Evolutionary conservation across 176 grass and related monocot genomes (phyloP), one percentile per base, ranked within the genome.

Genomic region (Hyparrhenia diplandra): DNA sequence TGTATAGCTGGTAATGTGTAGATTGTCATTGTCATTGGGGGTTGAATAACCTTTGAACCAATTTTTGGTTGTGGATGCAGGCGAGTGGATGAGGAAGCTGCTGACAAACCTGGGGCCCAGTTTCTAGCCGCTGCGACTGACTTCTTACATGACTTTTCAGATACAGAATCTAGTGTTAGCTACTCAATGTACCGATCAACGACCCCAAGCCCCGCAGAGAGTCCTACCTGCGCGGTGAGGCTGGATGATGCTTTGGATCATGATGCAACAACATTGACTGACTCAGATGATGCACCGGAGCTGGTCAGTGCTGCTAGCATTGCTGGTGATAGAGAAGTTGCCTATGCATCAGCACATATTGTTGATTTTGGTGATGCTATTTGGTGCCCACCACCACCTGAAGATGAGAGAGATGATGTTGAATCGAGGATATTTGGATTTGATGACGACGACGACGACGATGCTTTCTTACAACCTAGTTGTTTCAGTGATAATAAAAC

Each of bases 101-200:
- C 54, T 60, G 85, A 89, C 10, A 85, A 88, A 64, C 51, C 86
- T 24, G 39, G 87, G 60, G 83, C 76, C 49, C 90, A 87, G 58
- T 87, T 90, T 83, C 87, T 92, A 62, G 82, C 74, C 32, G 79
- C 78, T 8, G 58, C 77, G 75, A 83, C 83, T 58, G 87, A 66
- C 69, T 83, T 91, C 75, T 85, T 82, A 81, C 88, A 79, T 30
- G 90, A 92, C 81, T 83, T 71, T 84, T 98, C 84, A 74, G 95
- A 98, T 92, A 85, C 90, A 60, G 95, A 98, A 78, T 92, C 88
- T 75, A 94, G 86, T 83, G 75, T 87, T 82, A 84, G 79, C 35
- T 86, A 81, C 49, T 85, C 87, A 29, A 74, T 86, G 35, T 84
- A 77, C 86, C 86, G 75, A 75, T 93, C 85, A 13, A 54, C 82